Evolutionary conservation across 805 yeast species (phyloP).

Genomic region (Starmerella scarabaei): DNA sequence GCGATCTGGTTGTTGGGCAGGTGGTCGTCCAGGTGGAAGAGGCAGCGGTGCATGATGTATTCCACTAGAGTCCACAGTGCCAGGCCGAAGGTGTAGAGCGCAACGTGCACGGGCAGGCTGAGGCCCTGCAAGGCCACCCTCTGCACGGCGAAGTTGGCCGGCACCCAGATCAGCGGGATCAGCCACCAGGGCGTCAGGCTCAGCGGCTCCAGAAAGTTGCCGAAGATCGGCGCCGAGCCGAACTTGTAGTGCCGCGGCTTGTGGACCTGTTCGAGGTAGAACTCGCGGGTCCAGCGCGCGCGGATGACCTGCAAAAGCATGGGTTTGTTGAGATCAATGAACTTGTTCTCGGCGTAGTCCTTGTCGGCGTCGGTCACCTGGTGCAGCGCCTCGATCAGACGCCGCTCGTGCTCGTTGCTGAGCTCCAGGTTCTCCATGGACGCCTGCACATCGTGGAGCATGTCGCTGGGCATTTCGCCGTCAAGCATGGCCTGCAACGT

Average conservation of each 20-base stretch:
- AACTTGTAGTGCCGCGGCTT: slow-evolving; percentile 97
- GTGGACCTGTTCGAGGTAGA: slow-evolving; percentile 90
- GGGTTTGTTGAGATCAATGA: slow-evolving; percentile 75
- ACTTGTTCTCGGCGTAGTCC: slow-evolving; percentile 67
- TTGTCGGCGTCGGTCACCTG: slow-evolving; percentile 63
- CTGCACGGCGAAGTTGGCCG: slow-evolving; percentile 55
- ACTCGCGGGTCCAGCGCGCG: slow-evolving; percentile 68
- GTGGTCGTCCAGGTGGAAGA: slow-evolving; percentile 81
- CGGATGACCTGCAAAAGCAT: slow-evolving; percentile 66
- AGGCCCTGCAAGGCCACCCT: slow-evolving; percentile 45
- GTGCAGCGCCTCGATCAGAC: slow-evolving; percentile 33
- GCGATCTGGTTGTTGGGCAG: slow-evolving; percentile 70
- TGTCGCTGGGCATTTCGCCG: slow-evolving; percentile 25
- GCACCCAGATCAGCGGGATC: slow-evolving; percentile 78
- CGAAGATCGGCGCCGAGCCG: slow-evolving; percentile 92
- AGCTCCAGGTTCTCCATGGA: slow-evolving; percentile 22
- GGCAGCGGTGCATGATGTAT: slow-evolving; percentile 73
- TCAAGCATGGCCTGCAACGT: slow-evolving; percentile 50
- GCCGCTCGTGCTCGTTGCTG: slow-evolving; percentile 14
- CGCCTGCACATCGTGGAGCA: slow-evolving; percentile 56
- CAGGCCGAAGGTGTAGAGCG: slow-evolving; percentile 66
- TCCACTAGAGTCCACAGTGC: slow-evolving; percentile 90
- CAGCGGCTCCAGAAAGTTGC: slow-evolving; percentile 85
- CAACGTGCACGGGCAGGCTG: slow-evolving; percentile 21
- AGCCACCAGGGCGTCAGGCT: slow-evolving; percentile 91